A percentile compares a stretch with the other conserved stretches of the same genome.
phyloP scores from a whole-genome alignment of 495 filamentous ascomycete species.

The Glutinoglossum americanum region DNA sequence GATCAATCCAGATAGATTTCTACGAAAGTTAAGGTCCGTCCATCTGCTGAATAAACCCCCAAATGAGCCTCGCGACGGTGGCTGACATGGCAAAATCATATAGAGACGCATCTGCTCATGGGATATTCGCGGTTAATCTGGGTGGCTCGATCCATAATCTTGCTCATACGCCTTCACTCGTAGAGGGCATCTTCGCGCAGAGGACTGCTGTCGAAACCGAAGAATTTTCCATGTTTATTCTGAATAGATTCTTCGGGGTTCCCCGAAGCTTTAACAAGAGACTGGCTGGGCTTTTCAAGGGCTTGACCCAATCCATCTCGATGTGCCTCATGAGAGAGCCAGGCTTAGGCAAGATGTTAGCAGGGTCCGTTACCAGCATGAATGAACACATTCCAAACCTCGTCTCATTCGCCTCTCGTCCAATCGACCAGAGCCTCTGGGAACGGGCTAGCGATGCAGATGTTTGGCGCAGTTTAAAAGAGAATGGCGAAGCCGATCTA shows the following conservation, averaged over 20 bases:
- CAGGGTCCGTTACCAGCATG: conserved; percentile 16
- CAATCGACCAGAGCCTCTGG: conserved; percentile 39
- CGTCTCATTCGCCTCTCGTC: conserved; percentile 33
- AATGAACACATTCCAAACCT: conserved; percentile 26
- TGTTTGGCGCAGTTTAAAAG: conserved; percentile 3
- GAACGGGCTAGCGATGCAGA: conserved; percentile 26
- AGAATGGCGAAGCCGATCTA: neutral
- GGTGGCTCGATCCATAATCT: conserved; percentile 27
- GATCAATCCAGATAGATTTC: conserved; percentile 22
- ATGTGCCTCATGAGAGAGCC: conserved; percentile 23
- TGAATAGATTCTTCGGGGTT: conserved; percentile 30
- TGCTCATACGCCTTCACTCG: conserved; percentile 28
- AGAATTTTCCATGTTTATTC: conserved; percentile 18
- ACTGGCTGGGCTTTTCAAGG: conserved; percentile 14
- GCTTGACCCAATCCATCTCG: conserved; percentile 18
- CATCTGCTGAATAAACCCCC: conserved; percentile 2
- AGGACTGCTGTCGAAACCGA: conserved; percentile 14
- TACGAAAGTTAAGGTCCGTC: conserved; percentile 20
- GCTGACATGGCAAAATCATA: neutral
- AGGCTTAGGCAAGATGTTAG: conserved; percentile 20
- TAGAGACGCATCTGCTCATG: conserved; percentile 21
- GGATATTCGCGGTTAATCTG: conserved; percentile 30
- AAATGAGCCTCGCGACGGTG: conserved; percentile 1
- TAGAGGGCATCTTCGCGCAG: conserved; percentile 22
- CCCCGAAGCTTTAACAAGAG: conserved; percentile 16